Base-by-base conservation (phyloP, 306 rosid species). In the Gillenia trifoliata region DNA sequence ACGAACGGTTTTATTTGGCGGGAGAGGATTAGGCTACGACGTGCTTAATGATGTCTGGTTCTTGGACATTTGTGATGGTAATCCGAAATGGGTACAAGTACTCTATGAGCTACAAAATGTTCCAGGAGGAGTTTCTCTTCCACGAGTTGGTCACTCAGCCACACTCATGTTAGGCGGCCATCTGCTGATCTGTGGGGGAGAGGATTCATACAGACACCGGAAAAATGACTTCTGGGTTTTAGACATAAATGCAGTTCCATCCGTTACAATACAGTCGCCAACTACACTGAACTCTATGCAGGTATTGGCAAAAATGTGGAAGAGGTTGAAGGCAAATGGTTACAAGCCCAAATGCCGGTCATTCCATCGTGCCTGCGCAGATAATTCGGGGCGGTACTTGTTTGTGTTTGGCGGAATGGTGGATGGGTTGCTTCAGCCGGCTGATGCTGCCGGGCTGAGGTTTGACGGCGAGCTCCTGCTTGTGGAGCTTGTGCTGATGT, bases 371-470 rank as follows among this genome's bases (percentile, higher is more conserved):
- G 90, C 97, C 1, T 91, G 98, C 13, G 72, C 85, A 7, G 98
- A 93, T 69, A 82, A 67, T 54, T 92, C 92, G 0, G 93, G 96
- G 6, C 85, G 80, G 36, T 80, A 75, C 76, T 34, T 90, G 81
- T 92, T 88, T 41, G 81, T 92, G 29, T 88, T 88, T 77, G 98
- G 98, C n/a, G 98, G 98, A 82, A 92, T 92, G 98, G 89, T 87
- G 67, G 96, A 90, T 83, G 89, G 88, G 23, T 28, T 71, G 34
- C 78, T 85, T 76, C 91, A 81, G 75, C 83, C 83, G 30, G 62
- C 68, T 67, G 91, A 80, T 54, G 50, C 89, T 36, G 63, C 84
- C 31, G 98, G 86, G 56, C 84, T 90, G 62, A 77, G 83, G 80
- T 92, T 92, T 86, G 98, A 93, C 79, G 85, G 87, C 30, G 96